Conservation (phyloP, 805 yeast species). For the Pichia occidentalis region DNA sequence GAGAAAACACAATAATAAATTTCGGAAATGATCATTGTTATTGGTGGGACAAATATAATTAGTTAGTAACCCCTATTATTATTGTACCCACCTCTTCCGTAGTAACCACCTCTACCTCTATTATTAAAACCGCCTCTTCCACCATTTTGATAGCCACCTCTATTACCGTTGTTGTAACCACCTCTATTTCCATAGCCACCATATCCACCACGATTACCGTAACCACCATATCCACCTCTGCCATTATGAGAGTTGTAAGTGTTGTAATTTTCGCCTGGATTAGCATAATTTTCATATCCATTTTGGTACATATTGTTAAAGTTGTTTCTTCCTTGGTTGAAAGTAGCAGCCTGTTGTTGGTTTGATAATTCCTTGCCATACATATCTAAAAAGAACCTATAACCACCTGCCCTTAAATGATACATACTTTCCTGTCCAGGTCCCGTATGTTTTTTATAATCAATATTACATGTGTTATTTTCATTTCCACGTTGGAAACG, state of each 20-base stretch:
- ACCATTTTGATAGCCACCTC: constrained; percentile 5
- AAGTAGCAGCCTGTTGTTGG: constrained; percentile 19
- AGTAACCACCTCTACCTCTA: constrained; percentile 6
- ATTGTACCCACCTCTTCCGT: constrained; percentile 6
- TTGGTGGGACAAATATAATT: too few relatives aligned
- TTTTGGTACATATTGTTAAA: constrained; percentile 20
- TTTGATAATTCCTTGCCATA: constrained; percentile 24
- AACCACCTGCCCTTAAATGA: constrained; percentile 47
- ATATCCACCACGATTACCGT: constrained; percentile 8
- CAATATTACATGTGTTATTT: constrained; percentile 20
- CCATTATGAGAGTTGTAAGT: constrained; percentile 9
- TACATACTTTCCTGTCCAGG: constrained; percentile 39
- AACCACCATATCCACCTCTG: constrained; percentile 9
- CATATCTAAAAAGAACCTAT: constrained; percentile 37
- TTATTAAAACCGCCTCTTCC: too few relatives aligned
- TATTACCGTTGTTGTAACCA: neutral
- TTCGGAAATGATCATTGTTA: too few relatives aligned
- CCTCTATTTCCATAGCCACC: constrained; percentile 5
- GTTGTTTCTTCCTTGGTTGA: constrained; percentile 14
- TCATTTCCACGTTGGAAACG: constrained; percentile 21
- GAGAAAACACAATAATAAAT: too few relatives aligned
- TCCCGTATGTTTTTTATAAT: constrained; percentile 40
- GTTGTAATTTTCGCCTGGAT: constrained; percentile 13
- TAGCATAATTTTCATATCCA: constrained; percentile 16
- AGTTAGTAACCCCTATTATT: constrained; percentile 1